Evolutionary conservation across 2,329 filamentous ascomycete species (phyloP), one percentile per base, ranked within the genome.

Genomic region (Trichoderma sp.): DNA sequence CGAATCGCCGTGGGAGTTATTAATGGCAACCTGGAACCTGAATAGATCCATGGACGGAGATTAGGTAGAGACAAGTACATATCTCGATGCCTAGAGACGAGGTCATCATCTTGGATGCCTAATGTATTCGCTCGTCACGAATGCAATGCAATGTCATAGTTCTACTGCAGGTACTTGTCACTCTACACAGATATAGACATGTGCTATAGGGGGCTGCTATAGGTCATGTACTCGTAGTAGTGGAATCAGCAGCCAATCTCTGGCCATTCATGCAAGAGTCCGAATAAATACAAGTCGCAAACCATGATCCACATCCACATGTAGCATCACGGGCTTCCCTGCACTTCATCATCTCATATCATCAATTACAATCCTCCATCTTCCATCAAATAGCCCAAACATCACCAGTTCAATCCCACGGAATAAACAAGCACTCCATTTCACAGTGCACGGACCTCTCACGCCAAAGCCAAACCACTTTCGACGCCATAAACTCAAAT

Each of bases 401-500:
- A 48, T 35, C 22, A 61, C 15, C 7, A 13, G 37, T 25, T 45
- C 35, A 58, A 29, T 42, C 10, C 42, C 29, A 17, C 19, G 7
- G 27, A 45, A 29, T 17, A 9, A 48, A 22, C 17, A 34, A 27
- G 13, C 34, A 22, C 35, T 34, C 50, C 42, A 50, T 45, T 19
- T 2, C n/a, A 39, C 19, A 32, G 35, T 12, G 61, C 61, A 56
- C 61, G 50, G 50, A 29, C 61, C 35, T 45, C 50, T 56, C 12
- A 17, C 48, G 15, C 29, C 25, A 32, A 15, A 2, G 10, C 35
- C 61, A 45, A 64, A 17, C 60, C 48, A 56, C n/a, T 8, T 32
- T 12, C n/a, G 3, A 56, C 61, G 61, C 61, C 61, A 64, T 56
- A 64, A 64, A 64, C 34, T 48, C n/a, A 35, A 57, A 34, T 65